phyloP scores from a whole-genome alignment of 2,329 filamentous ascomycete species.

The Colletotrichum shisoi region DNA sequence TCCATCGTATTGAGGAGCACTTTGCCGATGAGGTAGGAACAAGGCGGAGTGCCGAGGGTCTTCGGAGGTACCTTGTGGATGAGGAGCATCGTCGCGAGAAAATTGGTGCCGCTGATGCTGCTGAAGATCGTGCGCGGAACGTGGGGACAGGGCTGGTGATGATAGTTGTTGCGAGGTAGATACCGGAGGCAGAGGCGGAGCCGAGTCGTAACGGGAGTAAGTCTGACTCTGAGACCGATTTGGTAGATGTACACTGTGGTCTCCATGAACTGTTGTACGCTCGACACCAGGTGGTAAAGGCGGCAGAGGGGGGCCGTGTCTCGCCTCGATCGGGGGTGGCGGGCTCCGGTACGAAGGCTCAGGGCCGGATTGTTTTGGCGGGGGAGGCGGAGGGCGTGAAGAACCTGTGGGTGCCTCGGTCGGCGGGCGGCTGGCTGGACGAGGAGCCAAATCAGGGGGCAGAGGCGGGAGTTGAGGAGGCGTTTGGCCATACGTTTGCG shows the following conservation, averaged over 20 bases:
- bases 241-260: conserved; percentile 38
- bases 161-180: conserved; percentile 2
- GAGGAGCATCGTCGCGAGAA: conserved; percentile 34
- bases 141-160: conserved; percentile 21
- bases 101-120: conserved; percentile 25
- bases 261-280: conserved; percentile 41
- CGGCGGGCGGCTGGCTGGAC: conserved; percentile 47
- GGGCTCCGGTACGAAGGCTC: conserved; percentile 47
- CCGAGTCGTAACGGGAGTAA: conserved; percentile 57
- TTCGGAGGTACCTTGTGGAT: conserved; percentile 11
- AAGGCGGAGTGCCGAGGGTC: conserved; percentile 42
- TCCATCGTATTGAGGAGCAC: conserved; percentile 20
- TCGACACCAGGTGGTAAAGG: conserved; percentile 46
- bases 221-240: conserved; percentile 34
- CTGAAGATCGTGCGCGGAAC: conserved; percentile 29
- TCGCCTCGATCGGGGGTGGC: conserved; percentile 36
- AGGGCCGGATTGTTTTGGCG: conserved; percentile 60
- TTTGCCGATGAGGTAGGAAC: conserved; percentile 40
- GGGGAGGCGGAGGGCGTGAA: conserved; percentile 57
- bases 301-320: conserved; percentile 45
- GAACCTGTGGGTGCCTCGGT: conserved; percentile 48
- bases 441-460: conserved; percentile 67
- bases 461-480: conserved; percentile 77
- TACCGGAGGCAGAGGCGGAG: conserved; percentile 55
- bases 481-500: conserved; percentile 48